Percentiles rank a stretch among this genome's conserved stretches.
Evolutionary conservation across 495 filamentous ascomycete species (phyloP).

Genomic region (Neurospora sp.): DNA sequence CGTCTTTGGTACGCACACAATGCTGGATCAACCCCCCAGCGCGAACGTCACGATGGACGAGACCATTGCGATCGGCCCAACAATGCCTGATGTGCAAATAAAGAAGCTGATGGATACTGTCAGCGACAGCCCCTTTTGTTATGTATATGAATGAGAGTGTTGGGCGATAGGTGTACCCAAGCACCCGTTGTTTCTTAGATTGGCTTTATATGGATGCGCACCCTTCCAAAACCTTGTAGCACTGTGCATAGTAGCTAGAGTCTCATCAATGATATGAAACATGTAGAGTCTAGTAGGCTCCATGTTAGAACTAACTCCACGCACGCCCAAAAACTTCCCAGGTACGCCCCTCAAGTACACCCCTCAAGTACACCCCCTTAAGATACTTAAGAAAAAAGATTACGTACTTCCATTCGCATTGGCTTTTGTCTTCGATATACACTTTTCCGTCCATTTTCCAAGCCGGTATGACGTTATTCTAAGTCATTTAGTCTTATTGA

Average conservation of each 20-base stretch:
- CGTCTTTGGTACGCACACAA: slow-evolving; percentile 24
- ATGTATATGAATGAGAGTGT: slow-evolving; percentile 11
- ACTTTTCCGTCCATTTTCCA: too few species aligned
- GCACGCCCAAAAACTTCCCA: too few species aligned
- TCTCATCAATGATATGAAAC: background rate
- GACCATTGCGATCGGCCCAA: slow-evolving; percentile 11
- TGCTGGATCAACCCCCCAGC: slow-evolving; percentile 30
- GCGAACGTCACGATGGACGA: slow-evolving; percentile 25
- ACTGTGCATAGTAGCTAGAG: background rate
- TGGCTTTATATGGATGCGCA: background rate
- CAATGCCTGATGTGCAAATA: slow-evolving; percentile 6
- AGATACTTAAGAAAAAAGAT: too few species aligned
- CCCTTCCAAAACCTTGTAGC: background rate
- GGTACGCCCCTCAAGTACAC: too few species aligned
- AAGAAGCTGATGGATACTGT: slow-evolving; percentile 22
- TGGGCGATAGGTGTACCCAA: background rate
- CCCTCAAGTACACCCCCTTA: too few species aligned
- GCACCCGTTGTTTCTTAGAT: background rate
- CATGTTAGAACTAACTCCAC: background rate
- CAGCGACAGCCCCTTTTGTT: slow-evolving; percentile 14
- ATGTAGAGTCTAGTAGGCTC: background rate
- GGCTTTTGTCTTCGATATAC: too few species aligned
- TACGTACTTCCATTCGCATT: too few species aligned
- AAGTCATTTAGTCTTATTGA: too few species aligned
- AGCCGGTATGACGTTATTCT: too few species aligned